Base-by-base conservation (phyloP, 345 rosid genomes). In the Leavenworthia alabamica region DNA sequence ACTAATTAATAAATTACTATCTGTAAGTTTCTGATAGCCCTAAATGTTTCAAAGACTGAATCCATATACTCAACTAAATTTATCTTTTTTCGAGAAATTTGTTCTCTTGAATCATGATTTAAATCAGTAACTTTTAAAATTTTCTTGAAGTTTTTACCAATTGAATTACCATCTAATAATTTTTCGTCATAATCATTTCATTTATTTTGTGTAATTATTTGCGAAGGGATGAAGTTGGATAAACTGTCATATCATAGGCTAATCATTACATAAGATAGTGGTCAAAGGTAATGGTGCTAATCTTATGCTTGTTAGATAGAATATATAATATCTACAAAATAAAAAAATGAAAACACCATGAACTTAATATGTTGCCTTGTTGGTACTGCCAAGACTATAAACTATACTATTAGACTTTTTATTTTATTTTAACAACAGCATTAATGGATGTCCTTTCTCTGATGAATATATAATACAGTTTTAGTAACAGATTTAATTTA, bases 291-390 rank as follows among this genome's bases (percentile, higher is more conserved):
- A 39, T 62, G 43, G 47, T 40, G 61, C 48, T 35, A 20, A 1
- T 20, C 22, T 20, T 20, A 60, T 58, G 52, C 45, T 28, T 31
- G 40, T n/a, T 6, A 33, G 3, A 35, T 27, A 37, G 8, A 56
- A 43, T 37, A 39, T 11, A 32, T 23, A 62, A 17, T 63, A 49
- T 29, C n/a, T 40, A 2, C 16, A 22, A 11, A 44, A 27, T 28
- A 50, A 10, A 8, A 37, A 28, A 8, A 11, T 6, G 10, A 29
- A 62, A 45, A 22, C 55, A 10, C 63, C 54, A 71, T 71, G 70
- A 48, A 59, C 64, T 40, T 56, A n/a, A n/a, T n/a, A n/a, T 64
- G 70, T 48, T 56, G 48, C 58, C 33, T 56, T 63, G 70, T 48
- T 64, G 55, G 61, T 50, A 55, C 36, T 39, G 62, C 55, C 40